Evolutionary conservation across 768 basidiomycete genomes (phyloP).

Genomic region (Suillus luteus): DNA sequence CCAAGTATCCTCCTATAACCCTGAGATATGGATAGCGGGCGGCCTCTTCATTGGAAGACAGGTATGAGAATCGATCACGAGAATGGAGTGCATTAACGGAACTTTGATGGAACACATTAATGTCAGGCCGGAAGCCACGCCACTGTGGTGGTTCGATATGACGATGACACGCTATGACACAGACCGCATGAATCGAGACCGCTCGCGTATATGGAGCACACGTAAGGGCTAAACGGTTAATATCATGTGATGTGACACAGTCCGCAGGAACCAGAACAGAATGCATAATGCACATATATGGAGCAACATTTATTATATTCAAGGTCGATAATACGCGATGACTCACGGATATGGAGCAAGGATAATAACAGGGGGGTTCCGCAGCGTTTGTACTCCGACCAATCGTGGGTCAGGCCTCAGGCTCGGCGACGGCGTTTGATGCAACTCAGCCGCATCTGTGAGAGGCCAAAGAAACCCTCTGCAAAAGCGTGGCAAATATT

Average conservation of each 20-base stretch:
- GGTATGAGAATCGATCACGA: neutral
- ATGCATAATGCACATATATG: neutral
- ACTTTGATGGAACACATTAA: neutral
- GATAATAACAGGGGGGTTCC: neutral
- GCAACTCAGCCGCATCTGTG: neutral
- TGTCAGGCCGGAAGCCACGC: neutral
- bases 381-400: neutral
- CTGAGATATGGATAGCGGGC: neutral
- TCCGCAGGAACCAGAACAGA: neutral
- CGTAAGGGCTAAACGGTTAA: neutral
- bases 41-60: neutral
- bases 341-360: neutral
- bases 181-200: neutral
- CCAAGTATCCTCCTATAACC: neutral
- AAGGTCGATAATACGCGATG: neutral
- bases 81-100: neutral
- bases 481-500: neutral
- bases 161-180: neutral
- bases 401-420: neutral
- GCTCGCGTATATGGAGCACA: neutral
- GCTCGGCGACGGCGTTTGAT: neutral
- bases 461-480: neutral
- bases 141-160: neutral
- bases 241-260: neutral
- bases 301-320: neutral